Conservation (phyloP, 163 green algal species). For the Chloromonas sp. region DNA sequence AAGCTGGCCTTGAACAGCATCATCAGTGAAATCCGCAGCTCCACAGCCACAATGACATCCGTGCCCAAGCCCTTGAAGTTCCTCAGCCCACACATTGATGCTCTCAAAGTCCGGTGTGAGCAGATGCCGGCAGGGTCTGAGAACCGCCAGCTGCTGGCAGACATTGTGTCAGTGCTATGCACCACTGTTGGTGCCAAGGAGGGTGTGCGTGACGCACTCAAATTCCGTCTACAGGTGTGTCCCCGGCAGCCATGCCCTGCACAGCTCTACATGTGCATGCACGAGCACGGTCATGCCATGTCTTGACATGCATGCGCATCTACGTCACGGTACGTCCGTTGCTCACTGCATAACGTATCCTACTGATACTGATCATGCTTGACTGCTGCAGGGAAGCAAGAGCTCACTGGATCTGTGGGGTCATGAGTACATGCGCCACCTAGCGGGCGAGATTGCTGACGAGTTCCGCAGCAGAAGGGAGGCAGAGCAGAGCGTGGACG, state of each 20-base stretch:
- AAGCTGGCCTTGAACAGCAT: slow-evolving; percentile 71
- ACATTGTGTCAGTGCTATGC: slow-evolving; percentile 83
- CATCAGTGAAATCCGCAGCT: slow-evolving; percentile 70
- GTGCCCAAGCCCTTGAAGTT: slow-evolving; percentile 99
- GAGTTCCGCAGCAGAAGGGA: slow-evolving; percentile 62
- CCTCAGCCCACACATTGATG: slow-evolving; percentile 78
- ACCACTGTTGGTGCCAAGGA: slow-evolving; percentile 62
- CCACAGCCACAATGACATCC: slow-evolving; percentile 93
- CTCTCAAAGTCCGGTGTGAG: slow-evolving; percentile 58
- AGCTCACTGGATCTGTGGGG: slow-evolving; percentile 79
- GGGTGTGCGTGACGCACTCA: slow-evolving; percentile 72
- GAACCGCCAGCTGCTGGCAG: slow-evolving; percentile 50
- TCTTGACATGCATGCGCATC: too few species aligned
- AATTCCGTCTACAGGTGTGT: slow-evolving; percentile 64
- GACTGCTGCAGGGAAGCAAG: slow-evolving; percentile 25
- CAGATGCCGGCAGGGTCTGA: slow-evolving; percentile 25
- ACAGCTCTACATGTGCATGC: too few species aligned
- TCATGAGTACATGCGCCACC: slow-evolving; percentile 92
- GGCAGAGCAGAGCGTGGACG: slow-evolving; percentile 31
- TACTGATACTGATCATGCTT: not conserved
- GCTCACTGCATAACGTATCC: not conserved
- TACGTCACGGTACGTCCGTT: too few species aligned
- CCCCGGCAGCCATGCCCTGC: too few species aligned
- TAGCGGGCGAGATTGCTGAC: slow-evolving; percentile 78
- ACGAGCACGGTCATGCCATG: too few species aligned